A percentile compares a stretch with the other conserved stretches of the same genome.
phyloP scores from a whole-genome alignment of 176 grass and related monocot species.

The Themeda triandra region DNA sequence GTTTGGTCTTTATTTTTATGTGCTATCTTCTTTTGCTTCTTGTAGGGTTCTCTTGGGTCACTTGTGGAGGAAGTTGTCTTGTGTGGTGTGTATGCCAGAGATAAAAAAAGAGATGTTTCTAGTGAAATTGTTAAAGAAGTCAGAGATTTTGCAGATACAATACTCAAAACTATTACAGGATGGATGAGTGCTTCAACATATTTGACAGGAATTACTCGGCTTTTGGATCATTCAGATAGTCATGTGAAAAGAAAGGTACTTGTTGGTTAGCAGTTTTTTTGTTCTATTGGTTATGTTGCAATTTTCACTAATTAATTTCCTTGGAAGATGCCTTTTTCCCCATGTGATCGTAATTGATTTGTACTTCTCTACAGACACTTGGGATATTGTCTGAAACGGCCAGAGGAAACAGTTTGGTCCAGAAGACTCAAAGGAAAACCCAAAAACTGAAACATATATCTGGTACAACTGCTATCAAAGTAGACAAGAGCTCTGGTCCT shows the following conservation, averaged over 20 bases:
- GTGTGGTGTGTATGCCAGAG: slow-evolving; percentile 46
- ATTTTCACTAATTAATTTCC: slow-evolving; percentile 29
- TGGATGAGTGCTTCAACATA: slow-evolving; percentile 85
- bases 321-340: slow-evolving; percentile 2
- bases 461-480: slow-evolving; percentile 29
- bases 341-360: slow-evolving; percentile 4
- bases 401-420: slow-evolving; percentile 51
- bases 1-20: neutral
- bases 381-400: slow-evolving; percentile 70
- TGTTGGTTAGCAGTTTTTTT: neutral
- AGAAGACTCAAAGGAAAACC: slow-evolving; percentile 56
- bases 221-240: slow-evolving; percentile 64
- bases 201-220: slow-evolving; percentile 62
- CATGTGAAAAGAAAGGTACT: slow-evolving; percentile 86
- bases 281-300: slow-evolving; percentile 1
- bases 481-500: slow-evolving; percentile 48
- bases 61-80: slow-evolving; percentile 83
- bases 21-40: slow-evolving; percentile 9
- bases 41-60: slow-evolving; percentile 66
- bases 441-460: slow-evolving; percentile 45
- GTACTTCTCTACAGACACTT: slow-evolving; percentile 58
- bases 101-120: slow-evolving; percentile 42
- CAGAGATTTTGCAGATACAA: slow-evolving; percentile 45
- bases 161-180: slow-evolving; percentile 55
- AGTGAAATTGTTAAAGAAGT: slow-evolving; percentile 48